Evolutionary conservation across 306 rosid species (phyloP), one percentile per base, ranked within the genome.

Genomic region (Malus orientalis): DNA sequence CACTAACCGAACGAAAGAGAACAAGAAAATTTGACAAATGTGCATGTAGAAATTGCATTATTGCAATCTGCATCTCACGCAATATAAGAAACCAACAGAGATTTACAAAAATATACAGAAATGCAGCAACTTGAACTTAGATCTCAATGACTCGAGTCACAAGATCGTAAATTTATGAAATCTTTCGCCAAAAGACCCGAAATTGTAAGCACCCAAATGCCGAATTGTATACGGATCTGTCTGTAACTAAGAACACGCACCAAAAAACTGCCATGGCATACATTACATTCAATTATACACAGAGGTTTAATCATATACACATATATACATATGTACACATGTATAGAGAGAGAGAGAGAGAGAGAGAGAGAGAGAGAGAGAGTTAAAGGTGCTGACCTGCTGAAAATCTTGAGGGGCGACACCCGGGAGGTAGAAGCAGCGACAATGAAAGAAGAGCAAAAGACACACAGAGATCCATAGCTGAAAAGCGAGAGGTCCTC

Each of bases 401-500:
- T 69, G 78, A 73, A 93, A 93, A 81, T 88, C 96, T 67, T 87
- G 86, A 30, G 97, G 97, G 36, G 93, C 91, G 27, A 93, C 97
- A 69, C 93, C 97, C 30, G 92, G 96, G 53, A 93, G 97, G 81
- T 93, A 88, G 80, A 90, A 93, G 80, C 86, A 86, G 36, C 74
- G 80, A 79, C 69, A 81, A 61, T 69, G 88, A 11, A 83, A 73
- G 76, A 82, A 58, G 73, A 93, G 79, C 33, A 85, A 71, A 69
- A 90, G 38, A 63, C 80, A 83, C 22, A 87, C 14, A 59, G 65
- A 82, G 83, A 89, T 87, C 90, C 92, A 93, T 66, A 85, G 85
- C 45, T 86, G 86, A 77, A 81, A 55, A 83, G 86, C 84, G 79
- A 87, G 87, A 86, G 85, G 70, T 76, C 87, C 78, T 85, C 87